Base-by-base conservation (phyloP, 768 basidiomycete genomes). In the Mycena vitilis region DNA sequence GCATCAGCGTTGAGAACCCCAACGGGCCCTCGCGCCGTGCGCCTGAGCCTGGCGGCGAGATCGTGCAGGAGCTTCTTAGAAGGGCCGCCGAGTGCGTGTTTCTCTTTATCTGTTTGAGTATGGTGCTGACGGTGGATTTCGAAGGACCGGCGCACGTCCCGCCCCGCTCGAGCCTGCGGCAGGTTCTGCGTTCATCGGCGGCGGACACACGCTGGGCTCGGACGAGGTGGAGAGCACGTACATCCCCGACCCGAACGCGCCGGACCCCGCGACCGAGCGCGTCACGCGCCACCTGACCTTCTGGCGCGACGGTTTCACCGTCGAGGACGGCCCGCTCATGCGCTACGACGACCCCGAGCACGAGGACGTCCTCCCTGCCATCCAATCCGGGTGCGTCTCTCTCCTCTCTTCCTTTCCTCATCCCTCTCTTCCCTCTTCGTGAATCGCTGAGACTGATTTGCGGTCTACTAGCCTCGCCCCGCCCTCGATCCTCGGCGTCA, bases 221-320 rank as follows among this genome's bases (percentile, higher is more conserved):
- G 97, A 98, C 69, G 95, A 98, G n/a, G 86, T 92, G 1, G 90
- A 91, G 9, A 94, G 93, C 67, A 73, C 85, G 9, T 93, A 83
- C 74, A 81, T 98, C 25, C 91, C 95, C 16, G 95, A 95, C 78
- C 90, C 94, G 0, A 81, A 79, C 72, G 86, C 83, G 9, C 60
- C 67, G 42, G 77, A 73, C 3, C 78, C 79, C 8, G 83, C 85
- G 66, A 85, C 86, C 65, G 87, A 89, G 58, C 84, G 87, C 4
- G 91, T 84, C 0, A 87, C 90, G 55, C 89, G 97, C 11, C 85
- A 87, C 63, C 81, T 99, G 49, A 96, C 92, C 0, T 94, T 99
- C 81, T 99, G 97, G 97, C 86, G 90, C 47, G 87, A 98, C 67
- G 98, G 98, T 0, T 98, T 98, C 79, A 90, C 90, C 54, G 87